Percentiles rank a stretch among this genome's conserved stretches.
phyloP scores from a whole-genome alignment of 192 early-diverging fungal species.

The Coemansia sp. region DNA sequence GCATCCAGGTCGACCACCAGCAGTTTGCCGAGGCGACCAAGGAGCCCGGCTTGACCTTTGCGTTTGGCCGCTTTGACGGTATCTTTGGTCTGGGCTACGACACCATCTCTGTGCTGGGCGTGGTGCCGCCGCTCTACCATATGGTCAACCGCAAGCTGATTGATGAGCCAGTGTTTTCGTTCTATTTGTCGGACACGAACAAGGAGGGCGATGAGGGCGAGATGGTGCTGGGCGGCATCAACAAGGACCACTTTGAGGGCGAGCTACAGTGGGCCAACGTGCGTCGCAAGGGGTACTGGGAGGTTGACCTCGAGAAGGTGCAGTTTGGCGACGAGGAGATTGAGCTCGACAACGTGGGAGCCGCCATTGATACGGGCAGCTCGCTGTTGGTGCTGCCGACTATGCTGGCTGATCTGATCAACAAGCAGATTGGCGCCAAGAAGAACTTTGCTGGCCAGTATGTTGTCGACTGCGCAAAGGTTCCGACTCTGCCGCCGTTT shows the following conservation, averaged over 20 bases:
- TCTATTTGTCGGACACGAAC: conserved; percentile 79
- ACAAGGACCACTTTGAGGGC: conserved; percentile 72
- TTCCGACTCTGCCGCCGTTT: conserved; percentile 73
- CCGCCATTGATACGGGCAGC: conserved; percentile 91
- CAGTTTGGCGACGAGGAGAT: conserved; percentile 77
- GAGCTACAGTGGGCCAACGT: conserved; percentile 80
- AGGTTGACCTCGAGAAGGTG: conserved; percentile 81
- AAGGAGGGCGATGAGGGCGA: conserved; percentile 67
- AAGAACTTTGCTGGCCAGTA: conserved; percentile 93
- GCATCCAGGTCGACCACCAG: conserved; percentile 65
- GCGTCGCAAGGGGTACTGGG: conserved; percentile 95
- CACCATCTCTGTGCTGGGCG: conserved; percentile 80
- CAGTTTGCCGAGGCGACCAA: conserved; percentile 96
- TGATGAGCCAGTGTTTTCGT: conserved; percentile 85
- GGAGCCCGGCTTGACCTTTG: conserved; percentile 95
- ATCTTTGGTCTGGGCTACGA: conserved; percentile 93
- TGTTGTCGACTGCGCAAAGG: conserved; percentile 72
- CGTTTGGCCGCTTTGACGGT: conserved; percentile 93
- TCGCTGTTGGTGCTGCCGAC: conserved; percentile 81
- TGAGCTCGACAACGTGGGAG: conserved; percentile 63
- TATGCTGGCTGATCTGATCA: conserved; percentile 81
- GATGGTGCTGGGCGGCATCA: conserved; percentile 84
- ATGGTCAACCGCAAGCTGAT: conserved; percentile 81
- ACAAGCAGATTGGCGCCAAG: conserved; percentile 86
- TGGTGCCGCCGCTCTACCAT: conserved; percentile 94